Evolutionary conservation across 2,329 filamentous ascomycete genomes (phyloP).

Genomic region (Chaetoscypha palmicola): DNA sequence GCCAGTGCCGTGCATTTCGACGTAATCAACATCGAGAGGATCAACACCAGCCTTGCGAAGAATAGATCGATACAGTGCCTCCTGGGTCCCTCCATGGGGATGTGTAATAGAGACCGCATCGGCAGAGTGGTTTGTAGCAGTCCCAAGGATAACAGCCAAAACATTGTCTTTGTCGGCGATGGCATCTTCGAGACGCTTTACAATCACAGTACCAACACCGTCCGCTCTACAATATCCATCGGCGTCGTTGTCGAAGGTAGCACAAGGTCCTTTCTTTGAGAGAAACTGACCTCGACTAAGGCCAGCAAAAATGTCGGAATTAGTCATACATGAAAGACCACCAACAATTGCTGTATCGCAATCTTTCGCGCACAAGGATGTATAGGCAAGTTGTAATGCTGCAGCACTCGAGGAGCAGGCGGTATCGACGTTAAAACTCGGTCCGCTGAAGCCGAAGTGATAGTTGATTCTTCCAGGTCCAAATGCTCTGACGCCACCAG

Average conservation of each 20-base stretch:
- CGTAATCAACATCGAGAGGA: slow-evolving; percentile 70
- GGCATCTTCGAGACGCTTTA: slow-evolving; percentile 44
- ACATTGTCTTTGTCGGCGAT: slow-evolving; percentile 42
- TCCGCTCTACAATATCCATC: slow-evolving; percentile 47
- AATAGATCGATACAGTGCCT: slow-evolving; percentile 63
- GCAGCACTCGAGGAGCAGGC: slow-evolving; percentile 37
- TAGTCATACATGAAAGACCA: slow-evolving; percentile 25
- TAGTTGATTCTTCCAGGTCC: slow-evolving; percentile 34
- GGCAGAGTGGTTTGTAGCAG: slow-evolving; percentile 72
- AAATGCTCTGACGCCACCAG: slow-evolving; percentile 30
- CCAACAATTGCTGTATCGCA: slow-evolving; percentile 30
- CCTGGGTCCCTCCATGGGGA: slow-evolving; percentile 71
- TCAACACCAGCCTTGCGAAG: slow-evolving; percentile 68
- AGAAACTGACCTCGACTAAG: slow-evolving; percentile 29
- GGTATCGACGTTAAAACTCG: slow-evolving; percentile 35
- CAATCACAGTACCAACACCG: slow-evolving; percentile 38
- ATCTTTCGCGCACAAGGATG: slow-evolving; percentile 26
- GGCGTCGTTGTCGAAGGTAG: slow-evolving; percentile 39
- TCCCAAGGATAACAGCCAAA: slow-evolving; percentile 52
- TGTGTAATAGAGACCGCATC: slow-evolving; percentile 72
- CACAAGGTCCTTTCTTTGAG: slow-evolving; percentile 38
- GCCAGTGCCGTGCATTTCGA: slow-evolving; percentile 87
- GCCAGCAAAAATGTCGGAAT: slow-evolving; percentile 28
- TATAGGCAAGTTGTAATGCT: slow-evolving; percentile 29
- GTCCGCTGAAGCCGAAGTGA: slow-evolving; percentile 38